Evolutionary conservation across 441 rosid genomes (phyloP).

Genomic region (Bocquillonia castaneifolia): DNA sequence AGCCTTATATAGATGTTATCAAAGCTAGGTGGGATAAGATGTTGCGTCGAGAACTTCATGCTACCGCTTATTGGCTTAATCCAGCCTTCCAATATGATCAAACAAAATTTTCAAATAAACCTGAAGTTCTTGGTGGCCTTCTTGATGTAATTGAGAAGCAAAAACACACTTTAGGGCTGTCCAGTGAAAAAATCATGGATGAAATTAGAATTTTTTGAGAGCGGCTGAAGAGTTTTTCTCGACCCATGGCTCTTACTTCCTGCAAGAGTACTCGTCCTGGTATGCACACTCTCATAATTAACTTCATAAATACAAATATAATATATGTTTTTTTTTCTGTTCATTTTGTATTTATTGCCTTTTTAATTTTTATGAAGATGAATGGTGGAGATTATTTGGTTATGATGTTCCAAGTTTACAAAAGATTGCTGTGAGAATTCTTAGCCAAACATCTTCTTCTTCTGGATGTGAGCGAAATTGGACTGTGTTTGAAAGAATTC

Average conservation of each 20-base stretch:
- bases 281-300: not conserved
- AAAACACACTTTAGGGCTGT: too few relatives aligned
- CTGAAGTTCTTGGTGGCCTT: not conserved
- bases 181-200: too few relatives aligned
- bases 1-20: not conserved
- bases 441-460: not conserved
- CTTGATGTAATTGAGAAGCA: not conserved
- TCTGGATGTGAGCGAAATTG: slow-evolving; percentile 16
- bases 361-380: not conserved
- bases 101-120: not conserved
- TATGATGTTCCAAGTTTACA: not conserved
- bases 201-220: too few relatives aligned
- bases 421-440: not conserved
- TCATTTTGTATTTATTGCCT: not conserved
- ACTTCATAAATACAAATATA: too few relatives aligned
- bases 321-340: too few relatives aligned
- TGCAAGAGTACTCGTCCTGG: not conserved
- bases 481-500: slow-evolving; percentile 10
- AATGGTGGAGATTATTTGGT: slow-evolving; percentile 6
- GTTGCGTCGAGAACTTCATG: not conserved
- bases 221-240: not conserved
- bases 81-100: not conserved
- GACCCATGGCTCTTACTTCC: not conserved
- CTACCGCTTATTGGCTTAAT: slow-evolving; percentile 7
- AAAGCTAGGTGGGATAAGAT: slow-evolving; percentile 5